Conservation (phyloP, 495 filamentous ascomycete species). For the Aspergillus kassunensis region DNA sequence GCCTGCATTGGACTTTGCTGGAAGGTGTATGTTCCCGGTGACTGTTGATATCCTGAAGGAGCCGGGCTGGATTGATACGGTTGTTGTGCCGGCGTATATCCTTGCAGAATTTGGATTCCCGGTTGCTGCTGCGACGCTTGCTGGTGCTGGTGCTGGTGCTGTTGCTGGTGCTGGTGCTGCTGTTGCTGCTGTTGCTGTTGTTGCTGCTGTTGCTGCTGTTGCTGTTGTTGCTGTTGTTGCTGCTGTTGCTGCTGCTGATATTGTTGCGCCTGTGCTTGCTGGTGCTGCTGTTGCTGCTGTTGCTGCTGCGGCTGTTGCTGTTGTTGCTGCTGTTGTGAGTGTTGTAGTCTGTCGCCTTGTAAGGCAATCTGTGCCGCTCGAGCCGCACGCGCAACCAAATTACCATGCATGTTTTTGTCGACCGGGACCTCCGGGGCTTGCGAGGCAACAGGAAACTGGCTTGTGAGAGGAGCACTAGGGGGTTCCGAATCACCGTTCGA, state of each 20-base stretch:
- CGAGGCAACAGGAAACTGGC: conserved; percentile 43
- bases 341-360: conserved; percentile 43
- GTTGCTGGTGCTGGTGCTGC: conserved; percentile 27
- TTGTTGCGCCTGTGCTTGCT: conserved; percentile 17
- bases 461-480: conserved; percentile 38
- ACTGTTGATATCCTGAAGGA: conserved; percentile 37
- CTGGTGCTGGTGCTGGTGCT: conserved; percentile 18
- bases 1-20: conserved; percentile 41
- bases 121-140: conserved; percentile 31
- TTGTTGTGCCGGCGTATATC: conserved; percentile 16
- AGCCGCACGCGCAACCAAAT: conserved; percentile 50
- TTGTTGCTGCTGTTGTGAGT: conserved; percentile 41
- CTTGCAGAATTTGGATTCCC: conserved; percentile 2
- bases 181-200: conserved; percentile 22
- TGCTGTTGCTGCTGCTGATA: conserved; percentile 23
- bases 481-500: conserved; percentile 39
- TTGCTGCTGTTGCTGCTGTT: conserved; percentile 20
- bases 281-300: conserved; percentile 20
- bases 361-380: conserved; percentile 53
- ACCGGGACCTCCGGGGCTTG: conserved; percentile 39
- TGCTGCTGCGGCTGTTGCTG: conserved; percentile 27
- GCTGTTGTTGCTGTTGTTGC: conserved; percentile 15
- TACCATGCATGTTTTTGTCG: conserved; percentile 46
- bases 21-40: conserved; percentile 33
- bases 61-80: conserved; percentile 42